phyloP scores from a whole-genome alignment of 495 filamentous ascomycete genomes.

The Podospora fimiseda region DNA sequence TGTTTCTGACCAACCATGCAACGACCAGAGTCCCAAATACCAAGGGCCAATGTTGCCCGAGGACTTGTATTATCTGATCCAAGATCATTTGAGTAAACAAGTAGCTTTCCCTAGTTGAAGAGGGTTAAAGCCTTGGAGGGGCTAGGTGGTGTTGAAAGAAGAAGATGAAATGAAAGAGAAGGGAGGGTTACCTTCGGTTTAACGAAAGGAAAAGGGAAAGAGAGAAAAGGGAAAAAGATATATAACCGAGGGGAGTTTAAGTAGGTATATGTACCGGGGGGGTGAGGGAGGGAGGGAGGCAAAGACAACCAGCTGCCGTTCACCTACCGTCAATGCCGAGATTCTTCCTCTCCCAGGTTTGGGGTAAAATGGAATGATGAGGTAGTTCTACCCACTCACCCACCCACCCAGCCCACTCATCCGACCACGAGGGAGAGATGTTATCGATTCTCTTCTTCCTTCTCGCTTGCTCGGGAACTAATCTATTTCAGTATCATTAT shows the following conservation, averaged over 20 bases:
- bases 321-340: conserved; percentile 13
- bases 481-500: conserved; percentile 6
- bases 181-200: conserved; percentile 2
- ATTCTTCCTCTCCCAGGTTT: neutral
- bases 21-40: conserved; percentile 26
- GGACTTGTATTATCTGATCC: conserved; percentile 19
- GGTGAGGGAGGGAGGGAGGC: conserved; percentile 3
- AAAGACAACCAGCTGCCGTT: conserved; percentile 2
- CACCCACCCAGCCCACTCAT: too few relatives aligned
- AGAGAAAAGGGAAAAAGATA: neutral
- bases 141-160: conserved; percentile 2
- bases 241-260: neutral
- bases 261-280: neutral
- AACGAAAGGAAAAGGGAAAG: conserved; percentile 1
- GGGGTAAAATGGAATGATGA: conserved; percentile 7
- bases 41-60: conserved; percentile 46
- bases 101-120: conserved; percentile 1
- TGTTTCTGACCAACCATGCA: conserved; percentile 48
- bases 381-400: too few relatives aligned
- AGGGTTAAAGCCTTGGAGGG: neutral
- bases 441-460: too few relatives aligned
- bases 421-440: too few relatives aligned
- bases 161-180: neutral
- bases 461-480: conserved; percentile 3
- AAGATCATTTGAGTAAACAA: conserved; percentile 14